Base-by-base conservation (phyloP, 1,284 basidiomycete species). In the Singerocomus inundabilis region DNA sequence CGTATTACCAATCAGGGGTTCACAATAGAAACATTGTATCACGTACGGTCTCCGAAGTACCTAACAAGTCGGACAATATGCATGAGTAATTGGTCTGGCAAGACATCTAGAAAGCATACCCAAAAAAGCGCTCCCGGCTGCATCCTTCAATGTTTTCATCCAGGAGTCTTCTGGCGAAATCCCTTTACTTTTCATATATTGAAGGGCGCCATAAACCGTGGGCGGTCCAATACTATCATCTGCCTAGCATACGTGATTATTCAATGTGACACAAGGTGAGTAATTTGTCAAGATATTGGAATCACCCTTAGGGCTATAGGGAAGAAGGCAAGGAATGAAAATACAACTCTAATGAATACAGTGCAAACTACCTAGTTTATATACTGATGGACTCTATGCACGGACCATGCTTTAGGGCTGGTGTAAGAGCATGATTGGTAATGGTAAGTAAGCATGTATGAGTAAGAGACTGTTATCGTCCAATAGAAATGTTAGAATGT, bases 141-240 rank as follows among this genome's bases (percentile, higher is more conserved):
- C 52, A 2, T 40, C 49, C 41, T 53, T 54, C 0, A 63, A 45
- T 1, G 4, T 37, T 7, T 40, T n/a, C 44, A 51, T 43, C 50
- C 43, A 53, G 5, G 31, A 18, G 37, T 47, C 34, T 2, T 40
- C 44, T 0, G 44, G 38, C 1, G 21, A 7, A 3, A 1, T 11
- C 6, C 49, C 49, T 13, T 46, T 52, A 18, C 38, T 45, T 15
- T 61, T 44, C 15, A 49, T 32, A 13, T n/a, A 26, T 16, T 32
- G 47, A 3, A 63, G 11, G 4, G 47, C 52, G 10, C 56, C 58
- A 2, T 42, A 15, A 2, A 66, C 48, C 49, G 64, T 38, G 1
- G 50, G 62, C 1, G 57, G 28, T 1, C 40, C 31, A 6, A 5
- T 6, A 10, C n/a, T 37, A 32, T 18, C 26, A 2, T n/a, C 3